A percentile compares a stretch with the other conserved stretches of the same genome.
phyloP scores from a whole-genome alignment of 148 eudicot species.

The Rhododendron vialii region DNA sequence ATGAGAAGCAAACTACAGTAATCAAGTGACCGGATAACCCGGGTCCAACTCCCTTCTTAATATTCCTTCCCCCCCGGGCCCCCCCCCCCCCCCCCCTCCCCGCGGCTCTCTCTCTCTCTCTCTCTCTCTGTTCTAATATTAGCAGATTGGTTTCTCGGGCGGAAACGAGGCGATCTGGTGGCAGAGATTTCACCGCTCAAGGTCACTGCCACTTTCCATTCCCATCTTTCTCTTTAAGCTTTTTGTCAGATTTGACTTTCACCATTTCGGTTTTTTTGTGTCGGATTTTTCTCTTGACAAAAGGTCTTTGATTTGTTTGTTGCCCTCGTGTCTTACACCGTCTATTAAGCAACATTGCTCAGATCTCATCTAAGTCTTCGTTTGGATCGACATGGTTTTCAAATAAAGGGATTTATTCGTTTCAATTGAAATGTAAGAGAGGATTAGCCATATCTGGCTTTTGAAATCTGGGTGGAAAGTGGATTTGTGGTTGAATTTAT shows the following conservation, averaged over 20 bases:
- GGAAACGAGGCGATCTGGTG: background rate
- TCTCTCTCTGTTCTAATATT: background rate
- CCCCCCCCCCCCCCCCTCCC: slow-evolving; percentile 12
- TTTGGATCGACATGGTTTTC: background rate
- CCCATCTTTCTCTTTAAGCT: background rate
- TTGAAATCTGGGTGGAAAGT: background rate
- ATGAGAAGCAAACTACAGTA: too few relatives aligned
- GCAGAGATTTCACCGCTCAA: background rate
- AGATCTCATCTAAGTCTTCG: background rate
- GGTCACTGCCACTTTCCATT: slow-evolving; percentile 1
- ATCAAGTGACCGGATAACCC: too few relatives aligned
- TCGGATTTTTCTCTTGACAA: background rate
- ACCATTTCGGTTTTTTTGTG: background rate
- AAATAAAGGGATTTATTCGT: background rate
- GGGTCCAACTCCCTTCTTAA: too few relatives aligned
- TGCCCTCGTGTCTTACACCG: background rate
- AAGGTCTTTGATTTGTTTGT: background rate
- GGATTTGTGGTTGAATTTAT: background rate
- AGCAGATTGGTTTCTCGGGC: background rate
- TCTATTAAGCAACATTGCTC: background rate
- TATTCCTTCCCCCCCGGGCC: background rate
- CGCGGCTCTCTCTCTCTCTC: background rate
- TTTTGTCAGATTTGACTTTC: background rate
- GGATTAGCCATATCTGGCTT: background rate
- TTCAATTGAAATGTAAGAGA: background rate